A percentile compares a stretch with the other conserved stretches of the same genome.
phyloP scores from a whole-genome alignment of 2,329 filamentous ascomycete species.

The Nothomitra cinnamomea region DNA sequence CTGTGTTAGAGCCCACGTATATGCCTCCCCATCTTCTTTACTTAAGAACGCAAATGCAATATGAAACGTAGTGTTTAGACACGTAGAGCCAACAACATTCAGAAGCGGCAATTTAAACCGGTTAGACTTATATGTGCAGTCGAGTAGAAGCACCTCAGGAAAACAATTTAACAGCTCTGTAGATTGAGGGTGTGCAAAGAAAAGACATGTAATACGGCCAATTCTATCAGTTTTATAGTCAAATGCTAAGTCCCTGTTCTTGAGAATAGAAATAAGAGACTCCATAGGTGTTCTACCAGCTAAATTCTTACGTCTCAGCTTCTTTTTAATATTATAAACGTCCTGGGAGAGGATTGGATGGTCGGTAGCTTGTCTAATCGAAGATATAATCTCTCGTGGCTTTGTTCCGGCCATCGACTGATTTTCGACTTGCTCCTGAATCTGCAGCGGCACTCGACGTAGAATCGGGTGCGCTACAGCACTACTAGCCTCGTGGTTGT shows the following conservation, averaged over 20 bases:
- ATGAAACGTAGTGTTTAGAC: neutral
- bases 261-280: neutral
- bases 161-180: neutral
- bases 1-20: neutral
- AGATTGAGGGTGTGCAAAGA: neutral
- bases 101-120: constrained; percentile 1
- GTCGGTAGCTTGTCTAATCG: neutral
- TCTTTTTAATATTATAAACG: constrained; percentile 1
- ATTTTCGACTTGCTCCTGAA: neutral
- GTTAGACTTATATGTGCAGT: constrained; percentile 4
- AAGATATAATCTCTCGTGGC: neutral
- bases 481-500: constrained; percentile 2
- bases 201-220: neutral
- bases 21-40: neutral
- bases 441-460: neutral
- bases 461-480: neutral
- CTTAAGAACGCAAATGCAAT: neutral
- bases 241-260: neutral
- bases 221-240: neutral
- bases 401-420: neutral
- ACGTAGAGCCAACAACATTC: neutral
- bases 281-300: neutral
- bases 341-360: neutral
- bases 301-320: neutral
- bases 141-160: neutral